These are phyloP conservation scores for Fusarium burgessii DNA, from an alignment of 2,329 filamentous ascomycete species.

Conservation along the genomic window DNA sequence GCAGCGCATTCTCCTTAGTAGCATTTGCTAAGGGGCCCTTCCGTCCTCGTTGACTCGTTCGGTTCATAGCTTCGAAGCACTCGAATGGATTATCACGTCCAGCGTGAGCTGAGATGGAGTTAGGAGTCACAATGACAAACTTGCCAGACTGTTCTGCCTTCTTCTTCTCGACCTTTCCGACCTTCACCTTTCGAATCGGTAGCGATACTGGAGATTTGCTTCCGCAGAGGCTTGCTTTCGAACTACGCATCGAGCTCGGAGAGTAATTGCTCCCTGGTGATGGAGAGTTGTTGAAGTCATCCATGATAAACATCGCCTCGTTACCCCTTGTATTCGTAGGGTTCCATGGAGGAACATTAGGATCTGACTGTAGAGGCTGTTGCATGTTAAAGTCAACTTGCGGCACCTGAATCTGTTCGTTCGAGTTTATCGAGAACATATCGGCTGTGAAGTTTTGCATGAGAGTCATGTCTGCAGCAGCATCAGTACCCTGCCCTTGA, in stretches of 20 bases:
- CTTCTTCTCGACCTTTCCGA: conserved; percentile 61
- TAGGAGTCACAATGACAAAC: conserved; percentile 68
- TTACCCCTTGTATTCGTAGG: conserved; percentile 50
- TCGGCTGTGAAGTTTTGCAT: conserved; percentile 51
- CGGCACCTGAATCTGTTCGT: conserved; percentile 47
- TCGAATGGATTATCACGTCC: conserved; percentile 65
- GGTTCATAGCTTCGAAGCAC: conserved; percentile 63
- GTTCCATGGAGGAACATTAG: conserved; percentile 58
- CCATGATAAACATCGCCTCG: conserved; percentile 54
- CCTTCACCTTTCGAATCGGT: conserved; percentile 58
- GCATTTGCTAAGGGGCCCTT: conserved; percentile 67
- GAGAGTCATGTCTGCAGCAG: conserved; percentile 47
- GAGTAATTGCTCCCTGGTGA: conserved; percentile 50
- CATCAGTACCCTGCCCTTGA: conserved; percentile 37
- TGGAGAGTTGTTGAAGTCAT: conserved; percentile 53
- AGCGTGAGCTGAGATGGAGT: conserved; percentile 63
- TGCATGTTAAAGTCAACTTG: conserved; percentile 54
- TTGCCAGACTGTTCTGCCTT: conserved; percentile 55
- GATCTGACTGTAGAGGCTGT: conserved; percentile 52
- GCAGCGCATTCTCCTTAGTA: conserved; percentile 66
- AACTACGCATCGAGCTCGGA: conserved; percentile 49
- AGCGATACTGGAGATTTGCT: conserved; percentile 49
- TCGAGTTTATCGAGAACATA: conserved; percentile 43
- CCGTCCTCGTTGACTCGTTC: conserved; percentile 65
- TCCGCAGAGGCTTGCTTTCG: conserved; percentile 38